Conservation (phyloP, 2,329 filamentous ascomycete species). For the Ophiostoma perfectum region DNA sequence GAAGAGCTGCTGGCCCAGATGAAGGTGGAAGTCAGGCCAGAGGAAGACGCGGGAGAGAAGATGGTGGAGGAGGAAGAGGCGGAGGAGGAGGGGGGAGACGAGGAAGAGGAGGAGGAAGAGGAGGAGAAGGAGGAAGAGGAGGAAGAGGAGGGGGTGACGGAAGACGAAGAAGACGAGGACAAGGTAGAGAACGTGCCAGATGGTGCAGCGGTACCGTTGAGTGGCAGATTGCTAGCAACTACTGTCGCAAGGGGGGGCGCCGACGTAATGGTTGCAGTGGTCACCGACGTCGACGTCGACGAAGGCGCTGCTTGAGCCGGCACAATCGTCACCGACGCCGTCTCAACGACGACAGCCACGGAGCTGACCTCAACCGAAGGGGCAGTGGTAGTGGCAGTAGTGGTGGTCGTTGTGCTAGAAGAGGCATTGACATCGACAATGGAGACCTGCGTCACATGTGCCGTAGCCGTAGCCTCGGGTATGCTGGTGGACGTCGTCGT, state of each 20-base stretch:
- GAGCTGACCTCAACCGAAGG: background rate
- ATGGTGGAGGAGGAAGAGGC: background rate
- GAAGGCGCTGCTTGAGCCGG: background rate
- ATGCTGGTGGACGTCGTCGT: slow-evolving; percentile 18
- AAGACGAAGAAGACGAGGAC: background rate
- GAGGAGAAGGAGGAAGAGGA: background rate
- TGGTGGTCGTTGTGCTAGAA: slow-evolving; percentile 18
- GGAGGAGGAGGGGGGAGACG: background rate
- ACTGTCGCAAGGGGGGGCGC: background rate
- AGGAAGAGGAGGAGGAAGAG: background rate
- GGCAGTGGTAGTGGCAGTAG: slow-evolving; percentile 6
- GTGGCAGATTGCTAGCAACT: background rate
- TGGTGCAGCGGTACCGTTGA: background rate
- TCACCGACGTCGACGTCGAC: background rate
- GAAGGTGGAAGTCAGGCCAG: background rate
- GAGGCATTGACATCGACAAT: slow-evolving; percentile 26
- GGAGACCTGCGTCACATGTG: slow-evolving; percentile 29
- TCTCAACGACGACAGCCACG: slow-evolving; percentile 8
- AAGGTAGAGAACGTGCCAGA: background rate
- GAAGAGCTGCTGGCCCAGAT: background rate
- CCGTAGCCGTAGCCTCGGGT: slow-evolving; percentile 23
- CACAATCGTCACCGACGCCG: background rate
- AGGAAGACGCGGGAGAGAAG: background rate
- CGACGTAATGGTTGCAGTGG: background rate
- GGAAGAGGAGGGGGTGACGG: background rate